Evolutionary conservation across 177 flowering plant species (phyloP).

Genomic region (Vitis hybrid): DNA sequence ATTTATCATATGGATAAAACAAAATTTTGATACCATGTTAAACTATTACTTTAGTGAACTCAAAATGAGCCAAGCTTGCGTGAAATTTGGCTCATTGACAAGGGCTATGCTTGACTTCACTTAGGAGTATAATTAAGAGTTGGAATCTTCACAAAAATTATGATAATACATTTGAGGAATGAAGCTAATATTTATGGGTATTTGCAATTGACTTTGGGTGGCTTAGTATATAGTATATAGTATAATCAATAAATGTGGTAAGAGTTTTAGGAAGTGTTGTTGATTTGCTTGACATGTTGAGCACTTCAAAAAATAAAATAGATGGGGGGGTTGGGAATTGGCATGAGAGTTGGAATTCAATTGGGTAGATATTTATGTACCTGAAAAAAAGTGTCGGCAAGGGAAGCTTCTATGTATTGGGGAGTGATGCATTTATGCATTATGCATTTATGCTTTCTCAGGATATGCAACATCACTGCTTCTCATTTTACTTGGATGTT

Average conservation of each 20-base stretch:
- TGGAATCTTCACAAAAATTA: not conserved
- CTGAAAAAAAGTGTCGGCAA: slow-evolving; percentile 20
- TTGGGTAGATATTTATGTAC: not conserved
- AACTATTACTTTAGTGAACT: not conserved
- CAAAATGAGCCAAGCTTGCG: not conserved
- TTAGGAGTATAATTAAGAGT: not conserved
- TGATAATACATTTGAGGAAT: not conserved
- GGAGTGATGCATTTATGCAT: too few relatives aligned
- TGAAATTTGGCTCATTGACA: not conserved
- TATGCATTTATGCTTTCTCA: too few relatives aligned
- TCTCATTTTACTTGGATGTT: too few relatives aligned
- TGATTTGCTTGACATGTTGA: slow-evolving; percentile 17
- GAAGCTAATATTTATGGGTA: not conserved
- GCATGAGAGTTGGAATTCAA: too few relatives aligned
- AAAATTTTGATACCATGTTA: too few relatives aligned
- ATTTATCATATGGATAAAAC: too few relatives aligned
- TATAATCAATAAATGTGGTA: not conserved
- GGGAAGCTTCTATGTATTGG: slow-evolving; percentile 6
- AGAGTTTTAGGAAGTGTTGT: slow-evolving; percentile 13
- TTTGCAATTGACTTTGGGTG: slow-evolving; percentile 9
- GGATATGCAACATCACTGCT: too few relatives aligned
- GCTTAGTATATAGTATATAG: not conserved
- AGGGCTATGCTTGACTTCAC: not conserved
- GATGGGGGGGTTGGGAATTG: not conserved
- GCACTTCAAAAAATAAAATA: slow-evolving; percentile 10